Evolutionary conservation across 257 asterid genomes (phyloP).

Genomic region (Catharanthus roseus): DNA sequence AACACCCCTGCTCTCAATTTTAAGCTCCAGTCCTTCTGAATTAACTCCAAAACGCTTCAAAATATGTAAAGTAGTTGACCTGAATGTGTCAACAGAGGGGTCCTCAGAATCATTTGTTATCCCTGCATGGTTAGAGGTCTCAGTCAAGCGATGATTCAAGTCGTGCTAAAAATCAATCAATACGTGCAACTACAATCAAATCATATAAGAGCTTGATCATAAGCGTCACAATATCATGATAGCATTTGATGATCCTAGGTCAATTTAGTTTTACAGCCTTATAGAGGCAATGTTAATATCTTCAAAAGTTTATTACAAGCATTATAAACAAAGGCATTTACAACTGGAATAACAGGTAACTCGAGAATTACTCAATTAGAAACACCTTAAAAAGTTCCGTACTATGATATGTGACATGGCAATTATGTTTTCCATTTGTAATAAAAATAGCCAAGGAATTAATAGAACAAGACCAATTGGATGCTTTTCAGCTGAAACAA

Average conservation of each 20-base stretch:
- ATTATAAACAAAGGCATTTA: neutral
- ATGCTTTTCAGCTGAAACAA: neutral
- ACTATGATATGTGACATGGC: neutral
- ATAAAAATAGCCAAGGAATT: neutral
- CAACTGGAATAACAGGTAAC: neutral
- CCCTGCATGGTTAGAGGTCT: conserved; percentile 36
- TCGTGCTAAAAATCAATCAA: neutral
- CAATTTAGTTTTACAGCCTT: neutral
- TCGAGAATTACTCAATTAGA: neutral
- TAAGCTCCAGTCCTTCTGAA: conserved; percentile 62
- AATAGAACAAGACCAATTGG: neutral
- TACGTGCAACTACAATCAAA: neutral
- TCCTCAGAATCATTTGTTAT: conserved; percentile 87
- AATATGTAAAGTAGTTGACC: conserved; percentile 59
- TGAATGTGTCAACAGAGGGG: conserved; percentile 83
- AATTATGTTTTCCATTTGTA: neutral
- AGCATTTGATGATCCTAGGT: neutral
- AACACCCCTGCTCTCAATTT: conserved; percentile 77
- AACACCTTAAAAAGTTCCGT: neutral
- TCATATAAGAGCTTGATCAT: neutral
- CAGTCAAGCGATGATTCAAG: conserved; percentile 1
- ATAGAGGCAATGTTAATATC: neutral
- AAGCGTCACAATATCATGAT: neutral
- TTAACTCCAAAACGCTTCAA: conserved; percentile 79
- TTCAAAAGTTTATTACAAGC: neutral